A percentile compares a stretch with the other conserved stretches of the same genome.
These are phyloP conservation scores for Spinellus fusiger DNA, from an alignment of 192 early-diverging fungal genomes.

Conservation along the genomic window DNA sequence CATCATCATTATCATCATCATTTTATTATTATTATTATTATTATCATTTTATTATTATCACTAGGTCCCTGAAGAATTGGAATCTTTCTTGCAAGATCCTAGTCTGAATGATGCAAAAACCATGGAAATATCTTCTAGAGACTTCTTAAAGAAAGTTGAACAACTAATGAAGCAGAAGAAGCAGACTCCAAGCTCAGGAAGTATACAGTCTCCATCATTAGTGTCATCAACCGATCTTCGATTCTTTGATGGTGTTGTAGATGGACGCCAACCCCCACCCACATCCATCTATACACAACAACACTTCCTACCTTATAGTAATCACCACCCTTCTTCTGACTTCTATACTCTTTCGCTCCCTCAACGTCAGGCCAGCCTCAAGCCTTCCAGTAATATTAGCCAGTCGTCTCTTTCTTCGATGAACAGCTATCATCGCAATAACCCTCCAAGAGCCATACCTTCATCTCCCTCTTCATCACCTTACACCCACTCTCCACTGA, in stretches of 20 bases:
- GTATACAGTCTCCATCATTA: background rate
- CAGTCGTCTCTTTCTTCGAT: background rate
- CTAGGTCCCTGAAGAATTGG: slow-evolving; percentile 19
- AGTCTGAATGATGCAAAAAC: slow-evolving; percentile 7
- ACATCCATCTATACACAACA: slow-evolving; percentile 23
- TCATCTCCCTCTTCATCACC: background rate
- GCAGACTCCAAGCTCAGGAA: background rate
- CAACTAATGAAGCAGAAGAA: slow-evolving; percentile 16
- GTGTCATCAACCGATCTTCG: slow-evolving; percentile 3
- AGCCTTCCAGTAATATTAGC: background rate
- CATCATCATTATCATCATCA: background rate
- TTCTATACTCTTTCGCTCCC: slow-evolving; percentile 6
- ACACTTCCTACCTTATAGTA: slow-evolving; percentile 20
- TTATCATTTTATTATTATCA: background rate
- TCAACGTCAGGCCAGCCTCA: background rate
- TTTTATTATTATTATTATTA: background rate
- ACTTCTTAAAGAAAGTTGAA: slow-evolving; percentile 18
- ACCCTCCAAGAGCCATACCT: background rate
- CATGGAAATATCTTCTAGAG: slow-evolving; percentile 18
- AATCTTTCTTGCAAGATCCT: slow-evolving; percentile 18
- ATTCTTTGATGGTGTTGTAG: slow-evolving; percentile 12
- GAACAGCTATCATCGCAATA: background rate
- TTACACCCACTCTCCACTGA: background rate
- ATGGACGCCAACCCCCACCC: slow-evolving; percentile 10
- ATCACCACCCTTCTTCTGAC: slow-evolving; percentile 22